These are phyloP conservation scores for Alternaria dauci DNA, from an alignment of 2,329 filamentous ascomycete species.

Conservation along the genomic window DNA sequence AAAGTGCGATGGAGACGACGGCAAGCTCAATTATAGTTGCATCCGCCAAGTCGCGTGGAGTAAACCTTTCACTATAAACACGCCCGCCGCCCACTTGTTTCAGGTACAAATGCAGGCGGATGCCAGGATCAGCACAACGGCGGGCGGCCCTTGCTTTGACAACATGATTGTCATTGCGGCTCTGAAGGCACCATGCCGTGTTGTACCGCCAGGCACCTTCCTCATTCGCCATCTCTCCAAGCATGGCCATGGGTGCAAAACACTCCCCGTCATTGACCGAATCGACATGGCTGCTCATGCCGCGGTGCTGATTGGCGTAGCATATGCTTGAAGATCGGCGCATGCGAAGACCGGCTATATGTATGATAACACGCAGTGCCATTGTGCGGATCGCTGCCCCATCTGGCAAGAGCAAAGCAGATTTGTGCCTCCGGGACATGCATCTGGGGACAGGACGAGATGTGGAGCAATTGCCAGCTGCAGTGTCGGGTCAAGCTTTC, in stretches of 20 bases:
- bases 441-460: background rate
- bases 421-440: background rate
- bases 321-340: background rate
- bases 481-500: background rate
- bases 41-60: constrained; percentile 7
- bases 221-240: background rate
- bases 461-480: background rate
- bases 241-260: background rate
- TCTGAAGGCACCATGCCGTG: background rate
- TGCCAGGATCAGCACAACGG: constrained; percentile 1
- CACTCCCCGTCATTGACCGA: background rate
- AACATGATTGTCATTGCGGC: background rate
- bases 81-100: background rate
- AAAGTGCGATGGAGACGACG: background rate
- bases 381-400: background rate
- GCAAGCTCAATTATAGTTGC: constrained; percentile 3
- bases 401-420: background rate
- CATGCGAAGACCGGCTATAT: background rate
- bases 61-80: constrained; percentile 1
- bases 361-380: background rate
- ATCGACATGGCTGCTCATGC: background rate
- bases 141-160: background rate
- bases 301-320: background rate
- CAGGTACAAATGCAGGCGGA: constrained; percentile 1
- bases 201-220: background rate